phyloP scores from a whole-genome alignment of 331 rosid species.

The Prunus yedoensis region DNA sequence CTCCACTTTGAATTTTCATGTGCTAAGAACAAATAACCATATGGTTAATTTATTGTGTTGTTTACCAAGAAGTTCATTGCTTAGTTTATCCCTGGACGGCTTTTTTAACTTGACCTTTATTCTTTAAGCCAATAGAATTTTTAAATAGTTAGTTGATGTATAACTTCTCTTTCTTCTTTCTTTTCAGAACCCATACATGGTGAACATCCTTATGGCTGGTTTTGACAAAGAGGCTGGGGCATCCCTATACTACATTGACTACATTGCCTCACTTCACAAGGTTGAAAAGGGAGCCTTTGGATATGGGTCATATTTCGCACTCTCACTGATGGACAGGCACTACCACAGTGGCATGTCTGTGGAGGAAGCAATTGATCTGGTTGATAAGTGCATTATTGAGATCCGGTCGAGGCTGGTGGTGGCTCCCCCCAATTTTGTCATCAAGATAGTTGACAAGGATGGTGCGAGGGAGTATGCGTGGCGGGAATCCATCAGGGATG shows the following conservation, averaged over 20 bases:
- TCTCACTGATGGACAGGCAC: constrained; percentile 94
- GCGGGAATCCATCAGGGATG: constrained; percentile 75
- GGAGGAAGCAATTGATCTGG: constrained; percentile 66
- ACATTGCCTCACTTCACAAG: constrained; percentile 97
- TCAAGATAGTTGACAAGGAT: constrained; percentile 90
- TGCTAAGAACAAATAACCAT: not conserved
- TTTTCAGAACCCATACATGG: constrained; percentile 80
- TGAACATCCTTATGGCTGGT: constrained; percentile 94
- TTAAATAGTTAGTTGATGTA: not conserved
- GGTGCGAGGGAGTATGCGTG: constrained; percentile 91
- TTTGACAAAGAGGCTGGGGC: constrained; percentile 90
- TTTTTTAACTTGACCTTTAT: not conserved
- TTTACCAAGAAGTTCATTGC: not conserved
- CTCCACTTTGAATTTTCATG: not conserved
- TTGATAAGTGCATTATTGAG: constrained; percentile 76
- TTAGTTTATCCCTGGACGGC: not conserved
- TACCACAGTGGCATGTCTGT: constrained; percentile 79
- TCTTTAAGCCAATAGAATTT: not conserved
- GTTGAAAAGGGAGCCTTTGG: constrained; percentile 98
- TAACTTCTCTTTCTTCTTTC: constrained; percentile 16
- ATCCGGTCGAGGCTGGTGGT: constrained; percentile 79
- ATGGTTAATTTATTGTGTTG: not conserved
- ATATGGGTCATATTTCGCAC: constrained; percentile 86
- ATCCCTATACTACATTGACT: constrained; percentile 84
- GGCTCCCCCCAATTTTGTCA: constrained; percentile 91